Base-by-base conservation (phyloP, 768 basidiomycete genomes). In the Agaricus bisporus region DNA sequence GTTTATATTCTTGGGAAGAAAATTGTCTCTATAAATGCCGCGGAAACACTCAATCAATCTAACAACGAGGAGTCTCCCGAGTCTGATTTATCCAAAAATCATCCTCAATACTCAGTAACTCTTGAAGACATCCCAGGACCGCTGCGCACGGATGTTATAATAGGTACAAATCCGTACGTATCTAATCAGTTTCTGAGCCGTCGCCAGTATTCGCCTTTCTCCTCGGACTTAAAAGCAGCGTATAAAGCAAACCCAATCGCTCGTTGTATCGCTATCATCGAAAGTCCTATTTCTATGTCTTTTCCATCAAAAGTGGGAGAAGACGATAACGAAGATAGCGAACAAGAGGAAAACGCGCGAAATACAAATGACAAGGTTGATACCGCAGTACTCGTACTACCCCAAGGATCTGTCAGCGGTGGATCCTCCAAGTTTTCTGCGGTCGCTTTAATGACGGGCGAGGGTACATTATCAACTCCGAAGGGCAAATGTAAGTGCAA, bases 391-490 rank as follows among this genome's bases (percentile, higher is more conserved):
- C 63, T 93, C 5, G 75, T 92, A 4, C 91, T 92, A 58, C 88
- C 91, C 0, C 92, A 91, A 1, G 72, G 70, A 1, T 78, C 82
- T 0, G 61, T 88, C 7, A 49, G 64, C 38, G 79, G 73, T 25
- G 83, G 83, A 18, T 70, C 74, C 2, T 66, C 66, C 4, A 70
- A 70, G 1, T 70, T 72, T 9, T 75, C 82, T 3, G 85, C 80
- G 2, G 84, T 82, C 44, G 81, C 76, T 1, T 66, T 94, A 32
- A 70, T 88, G 18, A 80, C 82, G 1, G 92, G 91, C 2, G 81
- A 85, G 61, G 84, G 81, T 8, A 85, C 85, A 12, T 72, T 91
- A 71, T 83, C 86, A 4, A 76, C 87, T 18, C 92, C 92, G 0
- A 70, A 73, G 46, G 87, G 81, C 2, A 85, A 83, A 75, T 88